Percentiles rank a stretch among this genome's conserved stretches.
Evolutionary conservation across 306 rosid genomes (phyloP).

Genomic region (Malus asiatica): DNA sequence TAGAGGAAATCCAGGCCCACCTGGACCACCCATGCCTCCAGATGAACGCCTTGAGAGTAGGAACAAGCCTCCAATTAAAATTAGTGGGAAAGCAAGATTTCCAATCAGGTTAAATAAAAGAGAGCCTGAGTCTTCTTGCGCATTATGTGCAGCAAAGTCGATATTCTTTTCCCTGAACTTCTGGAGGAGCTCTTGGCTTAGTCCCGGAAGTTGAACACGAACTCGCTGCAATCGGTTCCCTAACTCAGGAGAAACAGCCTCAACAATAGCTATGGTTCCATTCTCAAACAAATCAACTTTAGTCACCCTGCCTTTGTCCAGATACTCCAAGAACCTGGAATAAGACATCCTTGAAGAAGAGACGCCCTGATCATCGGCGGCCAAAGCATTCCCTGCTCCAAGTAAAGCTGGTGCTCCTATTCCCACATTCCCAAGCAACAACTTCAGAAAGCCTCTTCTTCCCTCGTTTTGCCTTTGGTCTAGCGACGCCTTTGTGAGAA

Average conservation of each 20-base stretch:
- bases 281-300: constrained; percentile 89
- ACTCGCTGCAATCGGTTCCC: constrained; percentile 87
- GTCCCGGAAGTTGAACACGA: constrained; percentile 95
- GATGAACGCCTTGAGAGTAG: constrained; percentile 87
- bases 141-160: constrained; percentile 98
- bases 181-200: constrained; percentile 93
- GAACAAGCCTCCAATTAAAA: constrained; percentile 87
- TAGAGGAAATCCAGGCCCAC: constrained; percentile 89
- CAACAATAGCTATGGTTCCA: constrained; percentile 87
- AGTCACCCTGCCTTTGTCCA: constrained; percentile 85
- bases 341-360: constrained; percentile 96
- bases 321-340: constrained; percentile 86
- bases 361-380: constrained; percentile 92
- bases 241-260: constrained; percentile 85
- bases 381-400: constrained; percentile 60
- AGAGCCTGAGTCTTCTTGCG: constrained; percentile 92
- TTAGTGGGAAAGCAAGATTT: constrained; percentile 83
- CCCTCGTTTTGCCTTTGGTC: constrained; percentile 55
- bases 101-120: constrained; percentile 78
- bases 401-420: constrained; percentile 57
- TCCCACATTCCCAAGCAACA: constrained; percentile 61
- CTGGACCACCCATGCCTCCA: constrained; percentile 97
- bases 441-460: constrained; percentile 76
- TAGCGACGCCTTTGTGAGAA: constrained; percentile 44
- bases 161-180: constrained; percentile 93